Base-by-base conservation (phyloP, 768 basidiomycete species). In the Chlorophyllum brunneum region DNA sequence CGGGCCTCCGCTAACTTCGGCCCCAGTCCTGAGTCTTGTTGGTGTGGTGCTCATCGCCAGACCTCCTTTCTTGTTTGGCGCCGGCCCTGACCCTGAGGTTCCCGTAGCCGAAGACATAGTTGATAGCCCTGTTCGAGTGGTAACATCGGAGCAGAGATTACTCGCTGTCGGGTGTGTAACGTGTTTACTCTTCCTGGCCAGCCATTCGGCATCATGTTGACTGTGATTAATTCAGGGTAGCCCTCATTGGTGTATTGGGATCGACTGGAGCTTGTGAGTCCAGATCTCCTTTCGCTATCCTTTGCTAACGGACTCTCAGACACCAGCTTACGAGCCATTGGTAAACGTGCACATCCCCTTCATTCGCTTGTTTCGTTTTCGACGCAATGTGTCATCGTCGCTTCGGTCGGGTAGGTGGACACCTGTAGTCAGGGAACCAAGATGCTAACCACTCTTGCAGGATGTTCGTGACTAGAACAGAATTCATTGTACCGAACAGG, bases 21-120 rank as follows among this genome's bases (percentile, higher is more conserved):
- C 13, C 15, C 5, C 59, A 80, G 80, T 86, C 6, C 74, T 78
- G 41, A 86, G 88, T 64, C 73, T 95, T 27, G 37, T 78, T 7
- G 93, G 92, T 0, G 90, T 92, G 7, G 64, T 94, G 11, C 72
- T 93, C 6, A 91, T 97, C 44, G 88, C 92, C 9, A 75, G 89
- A 30, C 93, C 93, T 0, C 69, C 76, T 0, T 81, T 83, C 46
- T 58, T 97, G 5, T 95, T 97, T 58, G 86, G 85, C 2, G 50
- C 55, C 9, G 9, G 27, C 16, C 22, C 13, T 10, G n/a, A 39
- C 26, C 22, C 39, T 8, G 39, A 40, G 24, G 5, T 48, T 4
- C 34, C 18, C 4, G 23, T 41, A 10, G 16, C 29, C 27, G 51
- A 34, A 11, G 33, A 37, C 3, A 22, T n/a, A 11, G 33, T 55